phyloP scores from a whole-genome alignment of 2,329 filamentous ascomycete genomes.

The Harringtonia aguacate region DNA sequence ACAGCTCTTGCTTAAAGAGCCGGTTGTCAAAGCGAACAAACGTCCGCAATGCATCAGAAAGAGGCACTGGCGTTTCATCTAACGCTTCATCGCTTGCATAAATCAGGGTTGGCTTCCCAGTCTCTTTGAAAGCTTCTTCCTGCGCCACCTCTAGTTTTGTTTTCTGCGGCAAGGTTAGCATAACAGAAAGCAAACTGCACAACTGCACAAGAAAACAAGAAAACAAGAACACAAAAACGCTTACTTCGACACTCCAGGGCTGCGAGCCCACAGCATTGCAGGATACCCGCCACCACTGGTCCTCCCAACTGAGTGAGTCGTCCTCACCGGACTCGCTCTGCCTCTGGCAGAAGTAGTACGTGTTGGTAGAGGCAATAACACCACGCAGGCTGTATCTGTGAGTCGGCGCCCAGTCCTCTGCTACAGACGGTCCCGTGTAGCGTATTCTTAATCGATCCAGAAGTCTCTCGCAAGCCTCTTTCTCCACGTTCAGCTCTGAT shows the following conservation, averaged over 20 bases:
- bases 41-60: constrained; percentile 18
- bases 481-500: constrained; percentile 5
- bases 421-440: constrained; percentile 13
- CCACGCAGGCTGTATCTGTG: constrained; percentile 20
- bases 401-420: constrained; percentile 16
- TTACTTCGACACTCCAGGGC: constrained; percentile 13
- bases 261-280: constrained; percentile 11
- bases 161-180: constrained; percentile 1
- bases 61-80: constrained; percentile 10
- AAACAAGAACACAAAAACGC: not conserved
- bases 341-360: constrained; percentile 18
- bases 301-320: not conserved
- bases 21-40: constrained; percentile 25
- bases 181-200: not conserved
- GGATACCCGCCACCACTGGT: constrained; percentile 20
- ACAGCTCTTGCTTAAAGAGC: constrained; percentile 21
- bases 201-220: too few relatives aligned
- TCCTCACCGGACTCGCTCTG: constrained; percentile 10
- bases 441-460: constrained; percentile 2
- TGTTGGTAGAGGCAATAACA: constrained; percentile 15
- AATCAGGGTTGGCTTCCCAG: constrained; percentile 16
- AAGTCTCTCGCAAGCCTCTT: constrained; percentile 5
- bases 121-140: constrained; percentile 10
- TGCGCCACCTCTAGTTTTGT: constrained; percentile 13
- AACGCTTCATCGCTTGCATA: constrained; percentile 21